Conservation (phyloP, 192 early-diverging fungal species). For the Coemansia brasiliensis region DNA sequence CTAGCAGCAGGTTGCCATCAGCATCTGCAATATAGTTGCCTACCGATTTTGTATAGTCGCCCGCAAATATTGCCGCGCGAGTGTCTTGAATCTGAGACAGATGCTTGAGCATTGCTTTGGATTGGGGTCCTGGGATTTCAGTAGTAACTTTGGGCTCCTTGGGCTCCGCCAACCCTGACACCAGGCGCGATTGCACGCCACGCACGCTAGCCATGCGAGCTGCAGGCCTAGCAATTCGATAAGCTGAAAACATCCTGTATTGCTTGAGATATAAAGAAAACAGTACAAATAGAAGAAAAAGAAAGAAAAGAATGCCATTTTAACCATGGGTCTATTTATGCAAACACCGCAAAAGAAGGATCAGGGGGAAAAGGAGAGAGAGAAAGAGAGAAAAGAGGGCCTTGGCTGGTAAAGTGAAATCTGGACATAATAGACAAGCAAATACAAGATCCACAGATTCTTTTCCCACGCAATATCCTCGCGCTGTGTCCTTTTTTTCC, state of each 20-base stretch:
- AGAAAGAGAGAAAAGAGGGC: no score
- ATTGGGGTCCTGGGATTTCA: constrained; percentile 63
- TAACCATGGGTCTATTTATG: no score
- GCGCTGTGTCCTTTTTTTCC: no score
- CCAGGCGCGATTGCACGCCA: constrained; percentile 8
- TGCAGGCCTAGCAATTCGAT: background rate
- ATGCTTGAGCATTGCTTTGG: constrained; percentile 51
- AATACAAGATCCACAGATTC: no score
- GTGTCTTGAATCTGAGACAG: constrained; percentile 65
- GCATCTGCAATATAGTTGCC: constrained; percentile 76
- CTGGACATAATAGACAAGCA: no score
- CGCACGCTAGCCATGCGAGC: constrained; percentile 1
- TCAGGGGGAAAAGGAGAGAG: no score
- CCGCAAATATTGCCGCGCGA: constrained; percentile 64
- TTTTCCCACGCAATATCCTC: no score
- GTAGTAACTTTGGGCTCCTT: constrained; percentile 54
- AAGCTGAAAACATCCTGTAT: constrained; percentile 8
- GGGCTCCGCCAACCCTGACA: constrained; percentile 58
- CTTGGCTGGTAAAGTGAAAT: no score
- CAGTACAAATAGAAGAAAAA: no score
- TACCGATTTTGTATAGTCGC: constrained; percentile 63
- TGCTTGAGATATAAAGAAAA: background rate
- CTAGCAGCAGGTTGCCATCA: constrained; percentile 69
- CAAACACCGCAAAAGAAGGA: no score
- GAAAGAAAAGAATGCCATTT: no score